phyloP scores from a whole-genome alignment of 441 rosid species.

The Cnidoscolus chayamansa region DNA sequence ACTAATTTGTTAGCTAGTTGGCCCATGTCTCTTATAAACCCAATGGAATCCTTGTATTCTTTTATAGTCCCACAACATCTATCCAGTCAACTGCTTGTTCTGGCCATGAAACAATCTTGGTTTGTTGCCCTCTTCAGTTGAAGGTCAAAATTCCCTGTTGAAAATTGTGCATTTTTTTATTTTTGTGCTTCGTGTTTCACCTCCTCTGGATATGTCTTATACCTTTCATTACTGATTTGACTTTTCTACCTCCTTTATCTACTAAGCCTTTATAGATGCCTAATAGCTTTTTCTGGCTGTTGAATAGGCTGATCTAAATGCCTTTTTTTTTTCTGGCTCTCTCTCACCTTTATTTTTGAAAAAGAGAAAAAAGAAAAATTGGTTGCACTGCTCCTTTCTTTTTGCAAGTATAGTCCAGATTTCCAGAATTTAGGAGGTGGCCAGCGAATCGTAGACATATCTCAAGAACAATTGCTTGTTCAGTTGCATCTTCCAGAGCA shows the following conservation, averaged over 20 bases:
- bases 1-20: too few relatives aligned
- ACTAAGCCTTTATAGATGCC: not conserved
- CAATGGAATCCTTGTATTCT: too few relatives aligned
- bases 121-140: not conserved
- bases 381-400: not conserved
- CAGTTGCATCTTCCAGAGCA: not conserved
- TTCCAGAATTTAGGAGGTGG: not conserved
- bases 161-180: not conserved
- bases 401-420: not conserved
- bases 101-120: too few relatives aligned
- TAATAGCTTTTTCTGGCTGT: not conserved
- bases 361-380: too few relatives aligned
- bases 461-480: not conserved
- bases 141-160: not conserved
- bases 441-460: not conserved
- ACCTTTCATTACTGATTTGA: not conserved
- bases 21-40: too few relatives aligned
- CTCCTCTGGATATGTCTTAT: not conserved
- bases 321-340: not conserved
- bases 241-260: not conserved
- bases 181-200: not conserved
- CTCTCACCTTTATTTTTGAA: not conserved
- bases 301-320: not conserved
- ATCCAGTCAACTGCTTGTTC: too few relatives aligned
- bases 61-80: too few relatives aligned